These are phyloP conservation scores for Urochloa ruziziensis DNA, from an alignment of 176 grass and related monocot genomes.

Conservation along the genomic window DNA sequence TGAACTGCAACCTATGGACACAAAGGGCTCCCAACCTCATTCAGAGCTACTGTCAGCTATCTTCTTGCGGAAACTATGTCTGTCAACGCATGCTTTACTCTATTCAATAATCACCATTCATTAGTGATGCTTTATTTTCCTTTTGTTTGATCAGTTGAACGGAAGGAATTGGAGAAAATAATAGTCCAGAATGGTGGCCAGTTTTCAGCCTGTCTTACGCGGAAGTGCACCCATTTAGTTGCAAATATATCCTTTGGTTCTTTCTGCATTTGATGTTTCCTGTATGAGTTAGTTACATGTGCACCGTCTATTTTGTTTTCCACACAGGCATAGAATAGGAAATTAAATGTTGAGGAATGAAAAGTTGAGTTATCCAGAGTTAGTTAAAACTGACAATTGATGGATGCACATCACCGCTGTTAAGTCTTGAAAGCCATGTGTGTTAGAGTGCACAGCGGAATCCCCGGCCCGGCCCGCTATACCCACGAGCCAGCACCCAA, in stretches of 20 bases:
- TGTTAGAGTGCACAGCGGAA: too few relatives aligned
- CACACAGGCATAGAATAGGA: neutral
- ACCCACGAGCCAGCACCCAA: too few relatives aligned
- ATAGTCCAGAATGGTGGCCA: conserved; percentile 90
- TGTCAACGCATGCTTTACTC: neutral
- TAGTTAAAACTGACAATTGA: neutral
- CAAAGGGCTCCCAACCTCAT: neutral
- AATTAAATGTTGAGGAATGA: neutral
- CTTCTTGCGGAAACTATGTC: neutral
- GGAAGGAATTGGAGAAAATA: conserved; percentile 60
- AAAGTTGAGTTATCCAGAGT: neutral
- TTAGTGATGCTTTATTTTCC: neutral
- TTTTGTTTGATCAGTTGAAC: conserved; percentile 58
- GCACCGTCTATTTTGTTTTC: neutral
- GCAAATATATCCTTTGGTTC: conserved; percentile 90
- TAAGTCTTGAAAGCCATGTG: conserved; percentile 7
- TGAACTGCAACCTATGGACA: neutral
- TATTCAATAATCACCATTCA: conserved; percentile 8
- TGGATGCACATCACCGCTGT: neutral
- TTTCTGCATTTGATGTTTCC: conserved; percentile 19
- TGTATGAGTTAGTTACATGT: conserved; percentile 10
- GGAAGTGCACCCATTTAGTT: conserved; percentile 89
- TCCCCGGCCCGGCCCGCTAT: too few relatives aligned
- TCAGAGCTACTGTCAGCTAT: conserved; percentile 6
- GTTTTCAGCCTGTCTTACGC: conserved; percentile 86